A percentile compares a stretch with the other conserved stretches of the same genome.
These are phyloP conservation scores for Carex myosuroides DNA, from an alignment of 176 grass and related monocot genomes.

Conservation along the genomic window DNA sequence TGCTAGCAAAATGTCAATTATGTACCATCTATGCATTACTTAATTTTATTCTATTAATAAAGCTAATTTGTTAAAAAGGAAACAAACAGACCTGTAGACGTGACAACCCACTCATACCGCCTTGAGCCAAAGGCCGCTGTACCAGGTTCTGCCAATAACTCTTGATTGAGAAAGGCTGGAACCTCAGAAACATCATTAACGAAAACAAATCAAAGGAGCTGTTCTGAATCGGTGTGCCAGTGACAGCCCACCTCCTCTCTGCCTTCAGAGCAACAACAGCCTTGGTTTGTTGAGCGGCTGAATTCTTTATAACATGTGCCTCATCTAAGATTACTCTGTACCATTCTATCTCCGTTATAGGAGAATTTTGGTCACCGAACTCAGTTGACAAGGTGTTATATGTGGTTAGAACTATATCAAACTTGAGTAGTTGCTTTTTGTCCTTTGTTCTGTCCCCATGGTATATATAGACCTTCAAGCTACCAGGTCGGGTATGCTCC, in stretches of 20 bases:
- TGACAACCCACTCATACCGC: slow-evolving; percentile 43
- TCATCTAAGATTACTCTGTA: slow-evolving; percentile 82
- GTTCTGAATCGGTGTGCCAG: slow-evolving; percentile 94
- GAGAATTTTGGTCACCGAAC: slow-evolving; percentile 43
- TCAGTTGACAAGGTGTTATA: slow-evolving; percentile 63
- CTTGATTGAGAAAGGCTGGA: slow-evolving; percentile 79
- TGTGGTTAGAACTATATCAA: slow-evolving; percentile 75
- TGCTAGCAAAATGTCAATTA: neutral
- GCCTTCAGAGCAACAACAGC: slow-evolving; percentile 79
- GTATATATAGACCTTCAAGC: slow-evolving; percentile 79
- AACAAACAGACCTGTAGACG: slow-evolving; percentile 56
- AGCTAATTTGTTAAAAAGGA: neutral
- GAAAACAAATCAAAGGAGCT: slow-evolving; percentile 76
- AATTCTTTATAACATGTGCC: slow-evolving; percentile 92
- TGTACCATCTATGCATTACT: neutral
- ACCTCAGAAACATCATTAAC: slow-evolving; percentile 75
- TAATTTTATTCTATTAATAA: neutral
- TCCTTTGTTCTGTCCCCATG: slow-evolving; percentile 71
- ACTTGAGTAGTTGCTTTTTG: slow-evolving; percentile 50
- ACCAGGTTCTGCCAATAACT: slow-evolving; percentile 81
- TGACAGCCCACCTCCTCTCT: slow-evolving; percentile 82
- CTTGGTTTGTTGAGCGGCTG: slow-evolving; percentile 58
- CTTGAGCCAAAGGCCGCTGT: slow-evolving; percentile 54
- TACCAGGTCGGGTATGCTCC: slow-evolving; percentile 54
- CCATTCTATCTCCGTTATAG: slow-evolving; percentile 75